phyloP scores from a whole-genome alignment of 352 stramenopile genomes.

The Pythium rishiriense region DNA sequence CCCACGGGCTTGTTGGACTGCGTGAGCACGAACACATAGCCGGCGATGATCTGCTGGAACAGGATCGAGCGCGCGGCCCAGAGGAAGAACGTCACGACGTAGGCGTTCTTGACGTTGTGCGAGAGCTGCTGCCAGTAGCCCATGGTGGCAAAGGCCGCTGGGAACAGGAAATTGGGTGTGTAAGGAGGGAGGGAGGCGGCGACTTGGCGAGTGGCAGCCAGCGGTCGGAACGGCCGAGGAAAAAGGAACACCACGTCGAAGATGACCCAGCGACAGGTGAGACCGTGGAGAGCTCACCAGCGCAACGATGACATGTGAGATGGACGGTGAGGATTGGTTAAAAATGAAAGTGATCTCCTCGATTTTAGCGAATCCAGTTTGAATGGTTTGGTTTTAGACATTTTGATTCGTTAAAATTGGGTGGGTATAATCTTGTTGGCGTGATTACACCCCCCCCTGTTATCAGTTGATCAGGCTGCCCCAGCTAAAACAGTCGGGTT shows the following conservation, averaged over 20 bases:
- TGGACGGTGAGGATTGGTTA: not conserved
- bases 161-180: too few species aligned
- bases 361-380: slow-evolving; percentile 5
- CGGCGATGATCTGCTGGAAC: slow-evolving; percentile 39
- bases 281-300: slow-evolving; percentile 6
- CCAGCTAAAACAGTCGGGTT: too few species aligned
- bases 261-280: not conserved
- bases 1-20: slow-evolving; percentile 75
- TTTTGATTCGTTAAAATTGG: slow-evolving; percentile 3
- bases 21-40: slow-evolving; percentile 62
- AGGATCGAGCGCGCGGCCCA: slow-evolving; percentile 64
- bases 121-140: slow-evolving; percentile 14
- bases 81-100: slow-evolving; percentile 77
- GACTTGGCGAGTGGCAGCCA: not conserved
- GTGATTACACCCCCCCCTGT: not conserved
- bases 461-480: not conserved
- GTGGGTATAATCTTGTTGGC: not conserved
- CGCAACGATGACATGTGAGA: slow-evolving; percentile 1
- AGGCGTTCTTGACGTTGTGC: slow-evolving; percentile 61
- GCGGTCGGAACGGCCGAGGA: not conserved
- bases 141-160: too few species aligned
- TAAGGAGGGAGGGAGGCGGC: not conserved
- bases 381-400: not conserved
- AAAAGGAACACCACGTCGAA: slow-evolving; percentile 1
- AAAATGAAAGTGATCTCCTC: slow-evolving; percentile 16